A percentile compares a stretch with the other conserved stretches of the same genome.
These are phyloP conservation scores for Umbellularia californica DNA, from an alignment of 164 flowering plant species.

Conservation along the genomic window DNA sequence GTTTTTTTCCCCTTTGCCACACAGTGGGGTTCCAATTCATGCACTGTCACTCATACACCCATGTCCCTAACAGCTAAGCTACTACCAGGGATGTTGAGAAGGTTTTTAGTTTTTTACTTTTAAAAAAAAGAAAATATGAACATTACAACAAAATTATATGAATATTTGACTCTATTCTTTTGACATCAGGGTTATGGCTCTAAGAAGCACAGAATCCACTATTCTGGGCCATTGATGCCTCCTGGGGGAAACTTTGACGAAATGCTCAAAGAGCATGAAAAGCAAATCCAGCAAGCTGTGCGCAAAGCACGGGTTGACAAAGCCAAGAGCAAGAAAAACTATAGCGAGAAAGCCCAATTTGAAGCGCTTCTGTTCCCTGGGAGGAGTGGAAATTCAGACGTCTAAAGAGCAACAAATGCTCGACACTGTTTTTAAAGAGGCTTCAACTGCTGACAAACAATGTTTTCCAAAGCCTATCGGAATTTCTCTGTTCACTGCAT, in stretches of 20 bases:
- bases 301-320: conserved; percentile 77
- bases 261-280: conserved; percentile 87
- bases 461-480: neutral
- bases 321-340: conserved; percentile 31
- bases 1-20: too few species aligned
- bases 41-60: too few species aligned
- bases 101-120: neutral
- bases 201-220: conserved; percentile 66
- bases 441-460: neutral
- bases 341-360: conserved; percentile 26
- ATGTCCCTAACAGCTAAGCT: too few species aligned
- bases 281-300: conserved; percentile 86
- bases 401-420: neutral
- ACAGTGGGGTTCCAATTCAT: too few species aligned
- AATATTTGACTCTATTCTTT: neutral
- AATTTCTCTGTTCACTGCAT: neutral
- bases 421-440: neutral
- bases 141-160: too few species aligned
- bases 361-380: conserved; percentile 34
- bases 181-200: conserved; percentile 43
- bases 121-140: too few species aligned
- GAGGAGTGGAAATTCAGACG: conserved; percentile 28
- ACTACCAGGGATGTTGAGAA: too few species aligned
- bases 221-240: conserved; percentile 88
- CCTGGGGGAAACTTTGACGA: conserved; percentile 85